Evolutionary conservation across 2,329 filamentous ascomycete species (phyloP), one percentile per base, ranked within the genome.

Genomic region (Nemania bipapillata): DNA sequence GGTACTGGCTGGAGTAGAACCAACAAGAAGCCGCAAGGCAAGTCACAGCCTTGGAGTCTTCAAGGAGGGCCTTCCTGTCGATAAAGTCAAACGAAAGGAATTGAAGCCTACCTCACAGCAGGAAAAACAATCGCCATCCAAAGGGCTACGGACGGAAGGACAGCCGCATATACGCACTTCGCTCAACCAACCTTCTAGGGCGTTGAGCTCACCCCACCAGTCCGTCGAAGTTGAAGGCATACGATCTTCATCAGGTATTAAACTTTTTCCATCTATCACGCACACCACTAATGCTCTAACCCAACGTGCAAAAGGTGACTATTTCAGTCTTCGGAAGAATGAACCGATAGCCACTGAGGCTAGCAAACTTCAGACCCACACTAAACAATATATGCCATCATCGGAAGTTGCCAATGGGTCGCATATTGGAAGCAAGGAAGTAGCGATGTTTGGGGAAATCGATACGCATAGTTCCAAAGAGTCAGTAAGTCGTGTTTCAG

Each of bases 1-100:
- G 70, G 86, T 86, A 30, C 82, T 90, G 75, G 84, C 86, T 20
- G 87, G 88, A 2, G 81, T 86, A n/a, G 88, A 90, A 73, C 87
- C 83, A 49, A 89, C 86, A 53, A 86, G 89, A 61, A 92, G 89
- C 74, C 86, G 89, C 72, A 91, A 91, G 78, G 86, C 89, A 45
- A 91, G 88, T 74, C 89, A 91, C 77, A 90, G 87, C 71, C 80
- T 91, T 66, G 84, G 89, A 1, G 89, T 91, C 74, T 91, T 91
- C 81, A 89, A 88, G 69, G 88, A 91, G 77, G 89, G 87, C 37
- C 79, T 90, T 20, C 87, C 87, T 2, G 86, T 89, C 61, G 87
- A 90, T 52, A 86, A 86, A 74, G 76, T 79, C 49, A 86, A 85
- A 73, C 86, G 84, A 72, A 86, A 82, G 71, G 88, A 89, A 11